Evolutionary conservation across 179 eudicot species (phyloP), one percentile per base, ranked within the genome.

Genomic region (Spergularia azorica): DNA sequence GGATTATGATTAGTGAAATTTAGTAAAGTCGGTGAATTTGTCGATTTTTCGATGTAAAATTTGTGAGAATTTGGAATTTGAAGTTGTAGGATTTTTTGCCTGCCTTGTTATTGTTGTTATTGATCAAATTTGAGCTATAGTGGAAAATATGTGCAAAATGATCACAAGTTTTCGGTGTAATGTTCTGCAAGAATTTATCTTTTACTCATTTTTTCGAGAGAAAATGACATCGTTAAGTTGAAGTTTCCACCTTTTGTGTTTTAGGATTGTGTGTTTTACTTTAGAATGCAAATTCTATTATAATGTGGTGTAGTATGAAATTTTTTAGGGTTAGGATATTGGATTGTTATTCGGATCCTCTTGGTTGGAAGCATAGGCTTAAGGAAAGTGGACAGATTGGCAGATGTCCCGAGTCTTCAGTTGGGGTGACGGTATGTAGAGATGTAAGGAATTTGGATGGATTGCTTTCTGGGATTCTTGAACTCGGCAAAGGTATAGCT

Each of bases 271-370:
- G 32, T 26, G 32, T 0, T 26, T 26, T 26, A 26, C 8, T 68
- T 68, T 36, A 6, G 1, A 51, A 6, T 2, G 55, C 12, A 41
- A 16, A 0, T 68, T n/a, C 6, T 9, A 52, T 63, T 62, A 3
- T 32, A 32, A 48, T 32, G 10, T 46, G 50, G 17, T 61, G 21
- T 32, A 71, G 56, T 46, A 56, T 77, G 71, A 16, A 43, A 3
- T 46, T 51, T 59, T 79, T 80, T 65, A 95, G 99, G 94, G 63
- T 91, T 76, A 79, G 83, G 82, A 83, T 95, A 76, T 78, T 93
- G 86, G 97, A 93, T 81, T 93, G 99, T 79, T 90, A 89, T 77
- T 76, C 95, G 58, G 99, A 95, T 83, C 99, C 99, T 60, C 88
- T 91, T 26, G 94, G 99, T 50, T 93, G 98, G 96, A 91, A 88